phyloP scores from a whole-genome alignment of 768 basidiomycete species.

The Mrakia frigida region DNA sequence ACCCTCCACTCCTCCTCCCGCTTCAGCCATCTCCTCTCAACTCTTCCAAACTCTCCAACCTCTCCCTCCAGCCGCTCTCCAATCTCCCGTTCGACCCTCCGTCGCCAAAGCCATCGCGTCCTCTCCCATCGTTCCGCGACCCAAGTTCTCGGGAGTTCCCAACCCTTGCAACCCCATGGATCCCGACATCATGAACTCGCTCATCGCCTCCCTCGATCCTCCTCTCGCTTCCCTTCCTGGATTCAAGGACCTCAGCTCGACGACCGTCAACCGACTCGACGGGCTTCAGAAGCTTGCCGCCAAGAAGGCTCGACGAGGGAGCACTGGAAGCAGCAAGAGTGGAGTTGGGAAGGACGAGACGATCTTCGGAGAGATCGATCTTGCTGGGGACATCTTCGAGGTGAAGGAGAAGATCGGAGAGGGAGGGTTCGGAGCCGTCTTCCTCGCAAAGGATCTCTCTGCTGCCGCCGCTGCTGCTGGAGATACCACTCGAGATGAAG shows the following conservation, averaged over 20 bases:
- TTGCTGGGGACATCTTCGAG: conserved; percentile 63
- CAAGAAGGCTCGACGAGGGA: conserved; percentile 39
- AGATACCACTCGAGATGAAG: background rate
- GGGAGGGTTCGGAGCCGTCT: conserved; percentile 95
- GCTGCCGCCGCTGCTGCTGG: conserved; percentile 35
- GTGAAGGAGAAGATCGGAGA: conserved; percentile 88
- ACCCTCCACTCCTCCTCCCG: background rate
- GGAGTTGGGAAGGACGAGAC: conserved; percentile 32
- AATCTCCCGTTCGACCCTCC: conserved; percentile 8
- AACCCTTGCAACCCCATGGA: conserved; percentile 69
- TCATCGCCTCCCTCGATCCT: conserved; percentile 40
- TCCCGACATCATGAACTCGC: conserved; percentile 34
- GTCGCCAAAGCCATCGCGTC: conserved; percentile 21
- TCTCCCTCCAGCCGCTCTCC: conserved; percentile 1
- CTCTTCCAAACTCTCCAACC: conserved; percentile 7
- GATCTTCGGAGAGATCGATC: conserved; percentile 51
- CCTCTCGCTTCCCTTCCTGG: conserved; percentile 46
- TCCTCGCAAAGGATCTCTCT: conserved; percentile 57
- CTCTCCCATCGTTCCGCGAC: background rate
- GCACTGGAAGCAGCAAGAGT: conserved; percentile 29
- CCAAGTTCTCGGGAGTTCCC: conserved; percentile 45
- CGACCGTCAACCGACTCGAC: conserved; percentile 55
- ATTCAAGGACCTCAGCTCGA: conserved; percentile 42
- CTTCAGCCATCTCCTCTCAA: background rate
- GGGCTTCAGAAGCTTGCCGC: conserved; percentile 67